Percentiles rank a stretch among this genome's conserved stretches.
phyloP scores from a whole-genome alignment of 192 early-diverging fungal genomes.

The Podochytrium sp. region DNA sequence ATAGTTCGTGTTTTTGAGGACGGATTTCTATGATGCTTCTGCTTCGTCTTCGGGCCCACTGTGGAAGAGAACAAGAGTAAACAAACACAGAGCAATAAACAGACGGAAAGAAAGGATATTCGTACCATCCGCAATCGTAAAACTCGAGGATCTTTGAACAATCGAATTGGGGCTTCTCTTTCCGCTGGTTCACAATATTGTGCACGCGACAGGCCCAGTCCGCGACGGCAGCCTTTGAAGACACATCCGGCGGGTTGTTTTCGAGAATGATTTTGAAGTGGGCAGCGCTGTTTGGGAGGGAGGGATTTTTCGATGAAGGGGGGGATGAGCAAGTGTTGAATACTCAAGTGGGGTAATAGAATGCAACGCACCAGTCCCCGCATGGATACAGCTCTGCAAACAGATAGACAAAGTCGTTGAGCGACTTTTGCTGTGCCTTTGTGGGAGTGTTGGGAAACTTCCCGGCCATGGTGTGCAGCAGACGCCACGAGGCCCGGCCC shows the following conservation, averaged over 20 bases:
- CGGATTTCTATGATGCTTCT: too few relatives aligned
- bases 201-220: slow-evolving; percentile 91
- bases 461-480: slow-evolving; percentile 91
- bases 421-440: slow-evolving; percentile 70
- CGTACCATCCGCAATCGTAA: slow-evolving; percentile 85
- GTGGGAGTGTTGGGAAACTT: slow-evolving; percentile 84
- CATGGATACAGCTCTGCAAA: slow-evolving; percentile 92
- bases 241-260: slow-evolving; percentile 79
- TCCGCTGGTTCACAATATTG: slow-evolving; percentile 87
- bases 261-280: slow-evolving; percentile 83
- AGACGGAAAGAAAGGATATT: background rate
- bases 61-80: background rate
- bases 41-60: slow-evolving; percentile 27
- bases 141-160: slow-evolving; percentile 74
- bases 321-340: background rate
- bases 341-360: background rate
- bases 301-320: background rate
- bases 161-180: slow-evolving; percentile 82
- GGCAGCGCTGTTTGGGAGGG: slow-evolving; percentile 61
- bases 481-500: slow-evolving; percentile 86
- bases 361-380: slow-evolving; percentile 79
- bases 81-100: background rate
- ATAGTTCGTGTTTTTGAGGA: too few relatives aligned
- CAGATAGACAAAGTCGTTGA: slow-evolving; percentile 80
- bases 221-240: slow-evolving; percentile 68